phyloP scores from a whole-genome alignment of 2,329 filamentous ascomycete species.

The Plectosphaerella sp. region DNA sequence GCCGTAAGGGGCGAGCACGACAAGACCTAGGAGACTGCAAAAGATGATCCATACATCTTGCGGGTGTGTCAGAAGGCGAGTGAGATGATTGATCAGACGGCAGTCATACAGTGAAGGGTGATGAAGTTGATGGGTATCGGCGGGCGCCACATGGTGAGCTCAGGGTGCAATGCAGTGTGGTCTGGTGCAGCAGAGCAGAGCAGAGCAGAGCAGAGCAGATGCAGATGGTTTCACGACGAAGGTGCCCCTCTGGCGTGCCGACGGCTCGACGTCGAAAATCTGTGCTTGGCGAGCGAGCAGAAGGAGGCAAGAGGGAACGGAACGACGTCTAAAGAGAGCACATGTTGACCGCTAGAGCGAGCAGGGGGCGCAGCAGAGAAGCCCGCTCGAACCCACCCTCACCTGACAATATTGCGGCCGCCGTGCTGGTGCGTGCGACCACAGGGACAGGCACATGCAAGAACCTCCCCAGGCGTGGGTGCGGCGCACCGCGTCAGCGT shows the following conservation, averaged over 20 bases:
- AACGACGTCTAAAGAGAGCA: not conserved
- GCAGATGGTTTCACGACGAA: not conserved
- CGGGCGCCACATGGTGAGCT: not conserved
- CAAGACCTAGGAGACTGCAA: not conserved
- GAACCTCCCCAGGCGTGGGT: no score
- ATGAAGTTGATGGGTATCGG: slow-evolving; percentile 1
- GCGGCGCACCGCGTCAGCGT: not conserved
- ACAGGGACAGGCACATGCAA: not conserved
- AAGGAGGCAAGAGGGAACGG: no score
- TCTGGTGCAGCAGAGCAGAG: no score
- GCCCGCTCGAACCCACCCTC: not conserved
- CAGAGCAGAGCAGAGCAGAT: no score
- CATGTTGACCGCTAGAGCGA: not conserved
- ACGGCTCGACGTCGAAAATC: not conserved
- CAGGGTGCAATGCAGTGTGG: no score
- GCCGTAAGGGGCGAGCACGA: slow-evolving; percentile 14
- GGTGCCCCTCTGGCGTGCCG: not conserved
- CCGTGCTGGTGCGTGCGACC: no score
- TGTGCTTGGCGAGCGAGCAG: not conserved
- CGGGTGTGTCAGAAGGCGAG: not conserved
- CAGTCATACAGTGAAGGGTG: not conserved
- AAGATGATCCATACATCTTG: slow-evolving; percentile 1
- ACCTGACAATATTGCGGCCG: not conserved
- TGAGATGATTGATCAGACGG: not conserved
- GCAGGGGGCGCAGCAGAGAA: not conserved